Base-by-base conservation (phyloP, 169 alveolate genomes). In the Plasmodium chabaudi region DNA sequence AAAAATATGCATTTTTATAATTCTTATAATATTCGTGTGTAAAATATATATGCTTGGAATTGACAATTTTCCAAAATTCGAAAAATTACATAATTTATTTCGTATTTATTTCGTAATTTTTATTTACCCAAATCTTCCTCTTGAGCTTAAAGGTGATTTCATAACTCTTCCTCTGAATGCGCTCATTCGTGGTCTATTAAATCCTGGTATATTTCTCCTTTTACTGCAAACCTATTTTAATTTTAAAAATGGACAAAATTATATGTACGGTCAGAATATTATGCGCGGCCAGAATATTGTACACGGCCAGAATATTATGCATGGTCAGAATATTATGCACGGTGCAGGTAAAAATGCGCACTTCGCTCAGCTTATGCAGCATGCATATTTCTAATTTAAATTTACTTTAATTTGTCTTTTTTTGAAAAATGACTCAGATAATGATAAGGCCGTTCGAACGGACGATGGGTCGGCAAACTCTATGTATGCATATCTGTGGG, bases 331-430 rank as follows among this genome's bases (percentile, higher is more conserved):
- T 23, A 44, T 39, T 55, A 6, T 13, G 46, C 34, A 44, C 13
- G n/a, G 47, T 19, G 42, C 23, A 75, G 7, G 49, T 44, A 68
- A 51, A 71, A 57, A 55, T 25, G 5, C 1, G 6, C 17, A 34
- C 42, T 34, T 17, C 34, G 10, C 34, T 9, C 13, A 64, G 2
- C 10, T 17, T 64, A 44, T 15, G 19, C 25, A n/a, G 4, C 17
- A 47, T 27, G 17, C 19, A 57, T 71, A 34, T 5, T 44, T 5
- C 44, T 9, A 17, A 2, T n/a, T 23, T 19, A 17, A n/a, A 47
- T 13, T 6, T 84, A 95, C 99, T 88, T 97, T 96, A 64, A 97
- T 95, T 63, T 93, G 96, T 19, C 99, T 88, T 42, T 97, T 98
- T 88, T 96, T 95, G 93, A 97, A 97, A 44, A 96, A 94, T 42